Evolutionary conservation across 2,329 filamentous ascomycete species (phyloP).

Genomic region (Paramyrothecium sp.): DNA sequence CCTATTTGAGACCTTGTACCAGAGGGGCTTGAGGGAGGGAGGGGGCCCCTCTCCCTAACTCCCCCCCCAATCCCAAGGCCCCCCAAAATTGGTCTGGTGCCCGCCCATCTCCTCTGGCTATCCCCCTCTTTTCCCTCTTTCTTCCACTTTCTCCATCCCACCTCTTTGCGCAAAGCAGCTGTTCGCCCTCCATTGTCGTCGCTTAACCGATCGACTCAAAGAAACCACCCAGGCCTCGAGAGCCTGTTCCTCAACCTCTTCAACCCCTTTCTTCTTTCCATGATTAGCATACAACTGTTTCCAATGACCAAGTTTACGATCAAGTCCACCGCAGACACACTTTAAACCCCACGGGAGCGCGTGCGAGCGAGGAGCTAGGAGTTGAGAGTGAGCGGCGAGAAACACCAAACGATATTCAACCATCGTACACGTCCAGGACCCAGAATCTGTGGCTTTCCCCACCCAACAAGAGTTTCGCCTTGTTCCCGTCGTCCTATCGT

Average conservation of each 20-base stretch:
- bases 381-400: conserved; percentile 28
- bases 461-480: conserved; percentile 16
- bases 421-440: conserved; percentile 41
- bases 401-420: conserved; percentile 55
- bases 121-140: conserved; percentile 26
- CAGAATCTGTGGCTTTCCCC: conserved; percentile 2
- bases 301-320: conserved; percentile 52
- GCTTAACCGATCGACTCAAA: conserved; percentile 7
- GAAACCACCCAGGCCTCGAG: conserved; percentile 8
- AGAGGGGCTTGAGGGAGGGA: too few species aligned
- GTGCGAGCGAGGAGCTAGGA: conserved; percentile 55
- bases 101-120: conserved; percentile 21
- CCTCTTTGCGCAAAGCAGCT: conserved; percentile 22
- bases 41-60: conserved; percentile 18
- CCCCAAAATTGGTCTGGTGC: conserved; percentile 10
- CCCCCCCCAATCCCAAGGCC: conserved; percentile 11
- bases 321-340: conserved; percentile 60
- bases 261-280: conserved; percentile 36
- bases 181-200: conserved; percentile 24
- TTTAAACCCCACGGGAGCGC: conserved; percentile 70
- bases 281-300: conserved; percentile 37
- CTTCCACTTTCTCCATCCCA: conserved; percentile 17
- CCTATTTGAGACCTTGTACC: conserved; percentile 7
- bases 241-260: conserved; percentile 23
- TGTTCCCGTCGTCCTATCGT: conserved; percentile 19